Evolutionary conservation across 2,329 filamentous ascomycete species (phyloP).

Genomic region (Nothopassalora personata): DNA sequence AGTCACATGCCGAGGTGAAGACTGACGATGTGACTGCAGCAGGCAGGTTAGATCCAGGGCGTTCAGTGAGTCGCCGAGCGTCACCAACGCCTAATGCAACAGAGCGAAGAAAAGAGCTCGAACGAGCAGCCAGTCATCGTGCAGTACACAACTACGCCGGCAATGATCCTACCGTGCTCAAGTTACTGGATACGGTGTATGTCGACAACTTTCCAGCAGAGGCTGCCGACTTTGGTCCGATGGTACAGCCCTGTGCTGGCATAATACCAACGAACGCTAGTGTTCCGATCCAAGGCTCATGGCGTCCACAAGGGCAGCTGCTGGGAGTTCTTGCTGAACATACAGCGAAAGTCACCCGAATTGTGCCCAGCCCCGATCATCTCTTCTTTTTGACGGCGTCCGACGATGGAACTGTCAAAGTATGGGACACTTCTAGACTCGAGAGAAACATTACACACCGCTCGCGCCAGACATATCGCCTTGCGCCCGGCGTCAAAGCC

Average conservation of each 20-base stretch:
- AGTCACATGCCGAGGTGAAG: conserved; percentile 59
- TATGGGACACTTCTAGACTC: conserved; percentile 87
- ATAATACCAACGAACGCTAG: conserved; percentile 36
- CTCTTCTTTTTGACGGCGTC: conserved; percentile 91
- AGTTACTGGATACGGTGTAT: conserved; percentile 77
- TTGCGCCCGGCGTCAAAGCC: conserved; percentile 65
- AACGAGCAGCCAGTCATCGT: conserved; percentile 20
- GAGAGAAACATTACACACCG: conserved; percentile 85
- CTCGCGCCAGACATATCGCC: conserved; percentile 77
- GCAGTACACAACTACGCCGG: conserved; percentile 72
- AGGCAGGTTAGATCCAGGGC: conserved; percentile 56
- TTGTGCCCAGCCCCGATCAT: conserved; percentile 82
- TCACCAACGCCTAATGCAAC: conserved; percentile 29
- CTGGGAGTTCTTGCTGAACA: conserved; percentile 90
- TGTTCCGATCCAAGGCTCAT: conserved; percentile 52
- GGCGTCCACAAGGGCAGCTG: conserved; percentile 78
- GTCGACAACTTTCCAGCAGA: conserved; percentile 58
- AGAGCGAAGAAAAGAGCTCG: conserved; percentile 13
- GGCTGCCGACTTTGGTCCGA: conserved; percentile 67
- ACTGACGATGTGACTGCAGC: conserved; percentile 60
- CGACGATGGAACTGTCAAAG: conserved; percentile 81
- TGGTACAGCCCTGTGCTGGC: conserved; percentile 62
- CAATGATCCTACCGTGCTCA: conserved; percentile 59
- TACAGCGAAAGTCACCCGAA: conserved; percentile 70
- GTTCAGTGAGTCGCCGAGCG: conserved; percentile 22